These are phyloP conservation scores for Paramecium biaurelia DNA, from an alignment of 73 alveolate species.

Conservation along the genomic window DNA sequence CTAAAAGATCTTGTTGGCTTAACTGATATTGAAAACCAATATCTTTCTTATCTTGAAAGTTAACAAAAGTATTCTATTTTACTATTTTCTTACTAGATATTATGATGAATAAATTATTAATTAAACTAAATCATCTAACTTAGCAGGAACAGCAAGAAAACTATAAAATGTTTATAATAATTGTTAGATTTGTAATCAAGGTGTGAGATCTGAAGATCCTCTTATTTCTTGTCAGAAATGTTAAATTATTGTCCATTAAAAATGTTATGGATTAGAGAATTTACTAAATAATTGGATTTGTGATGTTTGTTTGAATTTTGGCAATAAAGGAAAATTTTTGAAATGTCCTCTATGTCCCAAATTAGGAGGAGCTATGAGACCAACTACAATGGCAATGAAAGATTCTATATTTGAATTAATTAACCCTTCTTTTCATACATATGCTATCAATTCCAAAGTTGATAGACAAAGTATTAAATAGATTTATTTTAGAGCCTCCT, in stretches of 20 bases:
- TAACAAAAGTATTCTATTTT: neutral
- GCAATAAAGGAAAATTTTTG: constrained; percentile 35
- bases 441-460: constrained; percentile 34
- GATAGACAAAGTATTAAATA: constrained; percentile 41
- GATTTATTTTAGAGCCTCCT: constrained; percentile 33
- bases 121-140: neutral
- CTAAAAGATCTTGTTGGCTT: constrained; percentile 42
- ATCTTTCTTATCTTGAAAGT: constrained; percentile 46
- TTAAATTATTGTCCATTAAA: constrained; percentile 16
- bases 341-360: constrained; percentile 58
- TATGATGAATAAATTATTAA: constrained; percentile 1
- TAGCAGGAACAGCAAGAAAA: constrained; percentile 42
- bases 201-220: constrained; percentile 43
- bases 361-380: constrained; percentile 67
- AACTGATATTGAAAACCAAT: constrained; percentile 39
- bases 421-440: constrained; percentile 32
- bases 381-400: constrained; percentile 38
- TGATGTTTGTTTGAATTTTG: constrained; percentile 57
- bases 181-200: constrained; percentile 59
- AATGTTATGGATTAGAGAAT: constrained; percentile 58
- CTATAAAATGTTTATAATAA: neutral
- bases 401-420: constrained; percentile 28
- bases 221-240: constrained; percentile 27
- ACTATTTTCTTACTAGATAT: neutral
- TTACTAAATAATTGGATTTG: constrained; percentile 48